A percentile compares a stretch with the other conserved stretches of the same genome.
Evolutionary conservation across 73 alveolate species (phyloP).

Genomic region (Paramecium octaurelia): DNA sequence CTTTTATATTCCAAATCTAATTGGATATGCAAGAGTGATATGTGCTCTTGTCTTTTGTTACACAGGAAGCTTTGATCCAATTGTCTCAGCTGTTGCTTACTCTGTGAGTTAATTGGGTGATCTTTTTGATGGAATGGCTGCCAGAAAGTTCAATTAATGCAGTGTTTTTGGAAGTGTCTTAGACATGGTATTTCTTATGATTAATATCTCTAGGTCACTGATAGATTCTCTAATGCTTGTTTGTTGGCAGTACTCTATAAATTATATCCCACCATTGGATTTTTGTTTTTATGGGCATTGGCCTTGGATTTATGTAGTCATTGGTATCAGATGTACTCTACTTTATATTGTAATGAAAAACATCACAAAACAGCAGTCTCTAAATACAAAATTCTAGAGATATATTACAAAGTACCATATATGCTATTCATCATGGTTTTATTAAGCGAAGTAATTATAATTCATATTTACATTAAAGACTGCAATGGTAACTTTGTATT

Average conservation of each 20-base stretch:
- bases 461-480: background rate
- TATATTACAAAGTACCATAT: conserved; percentile 35
- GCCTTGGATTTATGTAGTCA: conserved; percentile 59
- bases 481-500: conserved; percentile 29
- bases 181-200: conserved; percentile 36
- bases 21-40: conserved; percentile 34
- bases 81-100: conserved; percentile 55
- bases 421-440: conserved; percentile 54
- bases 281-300: conserved; percentile 56
- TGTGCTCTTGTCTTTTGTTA: conserved; percentile 28
- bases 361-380: conserved; percentile 60
- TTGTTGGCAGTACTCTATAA: conserved; percentile 36
- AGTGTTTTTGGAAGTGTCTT: conserved; percentile 56
- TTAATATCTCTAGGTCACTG: conserved; percentile 8
- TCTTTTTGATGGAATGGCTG: conserved; percentile 64
- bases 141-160: conserved; percentile 54
- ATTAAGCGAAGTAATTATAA: conserved; percentile 30
- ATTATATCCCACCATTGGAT: conserved; percentile 47
- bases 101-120: conserved; percentile 54
- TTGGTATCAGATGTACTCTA: conserved; percentile 60
- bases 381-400: conserved; percentile 30
- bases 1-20: conserved; percentile 36
- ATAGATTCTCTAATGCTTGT: conserved; percentile 60
- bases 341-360: conserved; percentile 53
- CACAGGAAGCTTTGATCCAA: conserved; percentile 7